These are phyloP conservation scores for Mimosa pudica DNA, from an alignment of 306 rosid genomes.

Conservation along the genomic window DNA sequence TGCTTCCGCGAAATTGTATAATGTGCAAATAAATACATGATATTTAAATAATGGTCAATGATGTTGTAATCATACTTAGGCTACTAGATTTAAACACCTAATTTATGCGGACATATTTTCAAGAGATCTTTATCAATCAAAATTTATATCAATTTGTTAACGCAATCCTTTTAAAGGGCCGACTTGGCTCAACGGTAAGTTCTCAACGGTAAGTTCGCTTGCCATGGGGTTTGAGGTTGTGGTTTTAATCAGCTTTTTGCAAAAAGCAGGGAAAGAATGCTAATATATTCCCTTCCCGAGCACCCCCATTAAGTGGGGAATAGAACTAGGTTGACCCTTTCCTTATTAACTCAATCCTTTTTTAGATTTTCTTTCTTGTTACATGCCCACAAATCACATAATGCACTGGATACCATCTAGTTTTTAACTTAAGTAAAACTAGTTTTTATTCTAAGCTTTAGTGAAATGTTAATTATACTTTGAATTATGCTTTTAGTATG, in stretches of 20 bases:
- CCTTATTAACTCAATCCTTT: too few relatives aligned
- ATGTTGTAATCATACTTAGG: background rate
- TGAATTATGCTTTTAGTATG: constrained; percentile 5
- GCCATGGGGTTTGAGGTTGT: too few relatives aligned
- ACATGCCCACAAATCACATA: background rate
- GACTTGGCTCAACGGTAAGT: too few relatives aligned
- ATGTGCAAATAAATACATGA: background rate
- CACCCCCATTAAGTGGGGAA: too few relatives aligned
- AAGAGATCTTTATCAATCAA: constrained; percentile 7
- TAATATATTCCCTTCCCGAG: too few relatives aligned
- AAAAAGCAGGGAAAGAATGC: too few relatives aligned
- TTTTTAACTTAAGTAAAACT: background rate
- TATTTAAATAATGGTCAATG: background rate
- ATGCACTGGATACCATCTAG: background rate
- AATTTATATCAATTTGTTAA: background rate
- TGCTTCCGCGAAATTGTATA: constrained; percentile 4
- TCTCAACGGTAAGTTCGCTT: too few relatives aligned
- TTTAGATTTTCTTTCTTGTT: background rate
- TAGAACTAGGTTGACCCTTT: too few relatives aligned
- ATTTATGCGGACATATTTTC: background rate
- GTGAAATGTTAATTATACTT: background rate
- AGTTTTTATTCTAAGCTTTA: background rate
- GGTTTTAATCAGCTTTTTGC: too few relatives aligned
- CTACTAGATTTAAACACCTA: background rate
- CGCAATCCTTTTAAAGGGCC: background rate